Percentiles rank a stretch among this genome's conserved stretches.
These are phyloP conservation scores for Clarireedia monteithiana DNA, from an alignment of 2,329 filamentous ascomycete species.

Conservation along the genomic window DNA sequence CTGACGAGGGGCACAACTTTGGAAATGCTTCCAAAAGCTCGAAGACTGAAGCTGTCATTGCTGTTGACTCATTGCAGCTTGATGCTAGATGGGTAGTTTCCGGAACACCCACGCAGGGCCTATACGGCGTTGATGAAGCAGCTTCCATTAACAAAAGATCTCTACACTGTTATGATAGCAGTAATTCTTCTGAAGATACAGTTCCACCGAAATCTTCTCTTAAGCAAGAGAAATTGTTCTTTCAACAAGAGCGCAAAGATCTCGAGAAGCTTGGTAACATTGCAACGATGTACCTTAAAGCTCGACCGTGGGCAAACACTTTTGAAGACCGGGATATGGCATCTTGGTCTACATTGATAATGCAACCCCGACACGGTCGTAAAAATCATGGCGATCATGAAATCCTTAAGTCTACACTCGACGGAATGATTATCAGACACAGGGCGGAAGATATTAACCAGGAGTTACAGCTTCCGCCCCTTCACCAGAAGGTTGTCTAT, in stretches of 20 bases:
- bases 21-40: constrained; percentile 52
- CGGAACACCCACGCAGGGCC: constrained; percentile 77
- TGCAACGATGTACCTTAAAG: constrained; percentile 63
- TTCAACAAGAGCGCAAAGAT: constrained; percentile 51
- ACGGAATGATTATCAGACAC: constrained; percentile 76
- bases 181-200: background rate
- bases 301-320: constrained; percentile 70
- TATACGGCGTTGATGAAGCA: constrained; percentile 63
- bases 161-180: background rate
- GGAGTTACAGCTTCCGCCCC: constrained; percentile 58
- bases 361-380: constrained; percentile 44
- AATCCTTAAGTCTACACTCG: constrained; percentile 62
- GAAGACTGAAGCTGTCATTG: constrained; percentile 47
- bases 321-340: constrained; percentile 43
- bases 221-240: background rate
- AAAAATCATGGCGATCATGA: constrained; percentile 49
- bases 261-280: constrained; percentile 59
- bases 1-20: constrained; percentile 86
- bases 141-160: background rate
- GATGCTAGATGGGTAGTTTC: constrained; percentile 83
- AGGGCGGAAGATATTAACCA: constrained; percentile 59
- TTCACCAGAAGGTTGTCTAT: constrained; percentile 64
- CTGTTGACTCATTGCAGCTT: constrained; percentile 48
- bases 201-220: background rate
- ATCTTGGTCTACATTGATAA: constrained; percentile 67